These are phyloP conservation scores for Passiflora organensis DNA, from an alignment of 345 rosid species.

Conservation along the genomic window DNA sequence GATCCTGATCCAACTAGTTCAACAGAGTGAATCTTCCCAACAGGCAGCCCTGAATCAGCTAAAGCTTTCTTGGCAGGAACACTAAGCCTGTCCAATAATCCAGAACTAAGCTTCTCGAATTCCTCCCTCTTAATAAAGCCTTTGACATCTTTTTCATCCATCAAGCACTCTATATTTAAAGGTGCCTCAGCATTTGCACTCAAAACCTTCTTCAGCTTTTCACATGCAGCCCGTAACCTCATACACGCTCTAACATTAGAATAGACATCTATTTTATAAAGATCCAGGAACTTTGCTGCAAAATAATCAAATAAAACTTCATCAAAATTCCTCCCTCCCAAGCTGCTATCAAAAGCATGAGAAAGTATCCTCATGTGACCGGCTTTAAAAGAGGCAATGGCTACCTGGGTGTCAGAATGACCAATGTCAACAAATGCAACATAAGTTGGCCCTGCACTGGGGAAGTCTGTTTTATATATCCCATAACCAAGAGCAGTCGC, in stretches of 20 bases:
- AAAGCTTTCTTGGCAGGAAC: constrained; percentile 46
- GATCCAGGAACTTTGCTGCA: constrained; percentile 47
- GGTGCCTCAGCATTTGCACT: constrained; percentile 63
- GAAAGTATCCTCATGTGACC: constrained; percentile 52
- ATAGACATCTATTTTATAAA: constrained; percentile 47
- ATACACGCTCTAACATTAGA: constrained; percentile 44
- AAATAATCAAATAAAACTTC: constrained; percentile 50
- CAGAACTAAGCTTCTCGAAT: constrained; percentile 47
- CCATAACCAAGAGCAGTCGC: constrained; percentile 59
- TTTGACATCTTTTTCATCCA: constrained; percentile 65
- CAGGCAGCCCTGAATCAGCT: constrained; percentile 37
- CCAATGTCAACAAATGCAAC: constrained; percentile 57
- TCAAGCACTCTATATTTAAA: constrained; percentile 53
- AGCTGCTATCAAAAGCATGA: constrained; percentile 47
- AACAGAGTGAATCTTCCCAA: constrained; percentile 42
- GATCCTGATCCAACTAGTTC: constrained; percentile 67
- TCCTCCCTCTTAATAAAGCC: constrained; percentile 58
- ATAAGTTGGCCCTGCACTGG: constrained; percentile 34
- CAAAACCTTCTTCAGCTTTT: constrained; percentile 52
- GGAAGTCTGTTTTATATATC: constrained; percentile 50
- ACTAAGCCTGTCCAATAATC: constrained; percentile 33
- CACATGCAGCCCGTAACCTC: constrained; percentile 55
- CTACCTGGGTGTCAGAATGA: constrained; percentile 54
- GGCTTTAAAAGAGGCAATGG: constrained; percentile 41
- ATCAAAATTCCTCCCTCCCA: constrained; percentile 63